Evolutionary conservation across 192 early-diverging fungal genomes (phyloP), one percentile per base, ranked within the genome.

Genomic region (Rhizophagus prolifer): DNA sequence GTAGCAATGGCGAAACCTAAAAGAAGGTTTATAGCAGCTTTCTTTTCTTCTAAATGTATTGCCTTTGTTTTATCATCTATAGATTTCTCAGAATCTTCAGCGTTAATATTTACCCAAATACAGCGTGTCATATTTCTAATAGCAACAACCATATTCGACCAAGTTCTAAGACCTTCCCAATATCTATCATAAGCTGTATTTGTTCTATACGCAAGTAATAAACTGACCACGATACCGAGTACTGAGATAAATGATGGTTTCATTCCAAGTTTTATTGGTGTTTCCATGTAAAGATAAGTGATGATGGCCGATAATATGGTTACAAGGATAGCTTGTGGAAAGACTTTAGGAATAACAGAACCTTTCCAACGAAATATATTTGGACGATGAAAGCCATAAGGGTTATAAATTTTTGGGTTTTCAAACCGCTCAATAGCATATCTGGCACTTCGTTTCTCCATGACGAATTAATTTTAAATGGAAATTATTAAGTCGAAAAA

Each of bases 91-190:
- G 9, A 44, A 44, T 44, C 41, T 44, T 44, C 41, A 10, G 41
- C 63, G 58, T 78, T 74, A 10, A 88, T 80, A 19, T 86, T 82
- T 68, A 93, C 86, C 93, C 94, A 96, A 65, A 93, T 83, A 59
- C 86, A 79, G 38, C 96, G 92, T 8, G 94, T 85, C 72, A 95
- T 72, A 84, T 91, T 94, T 60, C 95, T 91, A 63, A 94, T 85
- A 30, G 87, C 83, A 28, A 89, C 86, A 50, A 88, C 86, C 75
- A 95, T 79, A 19, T 87, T 87, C 41, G 88, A 89, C 95, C 95
- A 98, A n/a, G 90, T 79, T 74, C 91, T 86, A 61, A 94, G 89
- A 26, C 94, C 96, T 84, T 96, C 96, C 91, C 90, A 96, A 85
- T 90, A 96, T 31, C 95, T 86, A 64, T 75, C 73, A 62, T 75